These are phyloP conservation scores for Allium sativum DNA, from an alignment of 106 monocot species.

Conservation along the genomic window DNA sequence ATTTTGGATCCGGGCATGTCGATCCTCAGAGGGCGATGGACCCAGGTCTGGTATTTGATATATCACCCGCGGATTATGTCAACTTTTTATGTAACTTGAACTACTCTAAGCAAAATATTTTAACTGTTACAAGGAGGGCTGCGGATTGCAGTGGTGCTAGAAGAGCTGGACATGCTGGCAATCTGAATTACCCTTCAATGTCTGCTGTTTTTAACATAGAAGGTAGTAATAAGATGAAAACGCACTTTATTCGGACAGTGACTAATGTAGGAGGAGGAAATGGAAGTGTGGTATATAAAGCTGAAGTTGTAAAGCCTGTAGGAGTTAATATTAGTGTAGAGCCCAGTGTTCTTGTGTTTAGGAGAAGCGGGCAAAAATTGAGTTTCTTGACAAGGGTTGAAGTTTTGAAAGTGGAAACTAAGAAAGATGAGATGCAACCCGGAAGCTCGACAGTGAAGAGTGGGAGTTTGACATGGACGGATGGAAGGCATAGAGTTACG, in stretches of 20 bases:
- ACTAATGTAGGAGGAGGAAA: constrained; percentile 46
- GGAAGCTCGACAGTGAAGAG: constrained; percentile 52
- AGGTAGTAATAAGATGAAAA: constrained; percentile 18
- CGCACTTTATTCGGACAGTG: constrained; percentile 73
- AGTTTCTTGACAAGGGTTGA: constrained; percentile 48
- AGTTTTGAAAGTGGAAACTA: constrained; percentile 11
- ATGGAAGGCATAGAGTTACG: constrained; percentile 41
- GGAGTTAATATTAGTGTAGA: constrained; percentile 41
- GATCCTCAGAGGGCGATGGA: constrained; percentile 70
- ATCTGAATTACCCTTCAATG: constrained; percentile 76
- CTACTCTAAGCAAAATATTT: constrained; percentile 60
- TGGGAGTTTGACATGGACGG: constrained; percentile 49
- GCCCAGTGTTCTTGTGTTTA: constrained; percentile 37
- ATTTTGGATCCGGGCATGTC: constrained; percentile 74
- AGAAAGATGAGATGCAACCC: constrained; percentile 14
- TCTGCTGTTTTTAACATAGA: constrained; percentile 34
- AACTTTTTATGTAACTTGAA: constrained; percentile 79
- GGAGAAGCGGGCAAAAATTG: constrained; percentile 49
- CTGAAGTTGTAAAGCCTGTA: constrained; percentile 27
- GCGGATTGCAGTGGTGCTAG: constrained; percentile 50
- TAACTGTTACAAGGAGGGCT: constrained; percentile 41
- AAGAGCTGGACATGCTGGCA: constrained; percentile 56
- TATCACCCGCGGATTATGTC: constrained; percentile 44
- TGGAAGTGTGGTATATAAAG: constrained; percentile 30
- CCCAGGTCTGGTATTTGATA: constrained; percentile 77